Percentiles rank a stretch among this genome's conserved stretches.
Evolutionary conservation across 2,329 filamentous ascomycete species (phyloP).

Genomic region (Hypoxylon sp.): DNA sequence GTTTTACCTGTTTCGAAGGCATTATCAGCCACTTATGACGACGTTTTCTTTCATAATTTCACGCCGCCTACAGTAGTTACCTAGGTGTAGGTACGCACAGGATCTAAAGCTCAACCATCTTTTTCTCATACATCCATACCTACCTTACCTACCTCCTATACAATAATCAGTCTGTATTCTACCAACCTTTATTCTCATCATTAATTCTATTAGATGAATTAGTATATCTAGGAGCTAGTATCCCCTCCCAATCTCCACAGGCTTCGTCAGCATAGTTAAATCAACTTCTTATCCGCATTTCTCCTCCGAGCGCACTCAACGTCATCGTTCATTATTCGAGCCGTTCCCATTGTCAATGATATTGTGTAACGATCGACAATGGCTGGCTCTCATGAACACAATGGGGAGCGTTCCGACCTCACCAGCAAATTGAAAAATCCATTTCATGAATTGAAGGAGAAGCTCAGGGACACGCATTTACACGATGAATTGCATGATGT

Average conservation of each 20-base stretch:
- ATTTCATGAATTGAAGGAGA: constrained; percentile 65
- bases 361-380: constrained; percentile 34
- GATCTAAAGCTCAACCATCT: background rate
- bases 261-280: background rate
- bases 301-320: constrained; percentile 1
- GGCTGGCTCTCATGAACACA: constrained; percentile 38
- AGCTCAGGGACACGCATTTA: constrained; percentile 67
- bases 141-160: constrained; percentile 12
- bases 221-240: background rate
- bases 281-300: constrained; percentile 6
- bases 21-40: constrained; percentile 43
- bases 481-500: constrained; percentile 70
- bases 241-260: constrained; percentile 1
- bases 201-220: constrained; percentile 5
- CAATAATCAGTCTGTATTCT: background rate
- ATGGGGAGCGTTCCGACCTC: constrained; percentile 53
- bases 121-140: background rate
- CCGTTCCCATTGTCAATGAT: constrained; percentile 9
- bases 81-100: background rate
- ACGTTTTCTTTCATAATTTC: constrained; percentile 27
- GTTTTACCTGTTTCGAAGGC: constrained; percentile 20
- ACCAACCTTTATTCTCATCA: background rate
- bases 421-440: constrained; percentile 66
- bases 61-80: background rate
- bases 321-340: constrained; percentile 10